Base-by-base conservation (phyloP, 2,329 filamentous ascomycete species). In the Colletotrichum filicis region DNA sequence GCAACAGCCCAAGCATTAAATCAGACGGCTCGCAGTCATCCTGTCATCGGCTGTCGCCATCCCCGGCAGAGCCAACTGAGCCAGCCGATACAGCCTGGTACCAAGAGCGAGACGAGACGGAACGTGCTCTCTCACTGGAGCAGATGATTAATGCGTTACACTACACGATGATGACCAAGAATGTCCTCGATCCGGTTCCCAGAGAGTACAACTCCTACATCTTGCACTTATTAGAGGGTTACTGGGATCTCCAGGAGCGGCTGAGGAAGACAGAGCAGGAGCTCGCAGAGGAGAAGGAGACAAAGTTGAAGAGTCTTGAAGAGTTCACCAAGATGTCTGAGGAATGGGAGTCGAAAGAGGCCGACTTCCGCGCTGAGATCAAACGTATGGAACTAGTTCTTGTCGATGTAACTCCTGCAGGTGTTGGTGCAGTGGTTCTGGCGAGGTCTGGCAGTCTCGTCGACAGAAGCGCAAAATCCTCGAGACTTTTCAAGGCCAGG, bases 101-200 rank as follows among this genome's bases (percentile, higher is more conserved):
- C 11, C 69, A 57, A 60, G 49, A 73, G 22, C 61, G 62, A 28
- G 78, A 81, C 19, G 62, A 76, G 24, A 73, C 78, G 3, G 83
- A 82, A 79, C 80, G 85, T 62, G 84, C 81, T n/a, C 85, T 85
- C 7, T 84, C 81, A 8, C 65, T 86, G 46, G 78, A 84, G 53
- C 84, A 85, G 75, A 83, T 87, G 78, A 80, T 83, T 19, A 86
- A 87, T 71, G 76, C 82, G 0, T 77, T 88, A n/a, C 82, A 84
- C 56, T 81, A 82, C 5, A 77, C 75, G 9, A 79, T 87, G 76
- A 85, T 87, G 82, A 80, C 80, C 26, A 81, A 78, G 58, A 76
- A 79, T 9, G 74, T 79, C 24, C 68, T 81, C 3, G 76, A 79
- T 7, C 80, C 83, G 1, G 78, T 87, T 2, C 83, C 85, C 1